Evolutionary conservation across 306 rosid species (phyloP), one percentile per base, ranked within the genome.

Genomic region (Fragaria ananassa): DNA sequence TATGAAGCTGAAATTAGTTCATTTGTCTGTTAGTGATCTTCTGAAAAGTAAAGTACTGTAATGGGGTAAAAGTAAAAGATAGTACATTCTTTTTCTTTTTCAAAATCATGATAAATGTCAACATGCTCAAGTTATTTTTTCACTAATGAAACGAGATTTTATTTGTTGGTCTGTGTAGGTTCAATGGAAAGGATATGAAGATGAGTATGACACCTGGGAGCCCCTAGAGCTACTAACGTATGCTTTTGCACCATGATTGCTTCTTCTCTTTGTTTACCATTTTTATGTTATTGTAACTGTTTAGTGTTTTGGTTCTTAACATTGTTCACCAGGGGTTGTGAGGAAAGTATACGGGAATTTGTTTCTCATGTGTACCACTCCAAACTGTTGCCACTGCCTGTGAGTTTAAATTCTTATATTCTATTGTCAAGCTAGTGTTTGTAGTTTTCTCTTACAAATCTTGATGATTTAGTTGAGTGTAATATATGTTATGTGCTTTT

Each of bases 171-270:
- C 7, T 39, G 23, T 39, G 4, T 37, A 93, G 98, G 90, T 93
- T 67, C 72, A 62, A 3, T 93, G 98, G 98, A 91, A 88, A 75
- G 96, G 96, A 6, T 91, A 93, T 74, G 96, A 74, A 12, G 13
- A 88, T 51, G 84, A 83, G 7, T 88, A 56, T 39, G 97, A 93
- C 68, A 64, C 94, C 1, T 93, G 97, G 98, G 98, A 93, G 81
- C 98, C 98, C 41, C 71, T 88, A 1, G 80, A 77, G 1, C 89
- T 88, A 47, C 72, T 93, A 23, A 84, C 88, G 98, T 91, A 63
- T 7, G n/a, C 17, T 8, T 4, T 80, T 68, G 56, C 1, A 12
- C 61, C 46, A 42, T 29, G 6, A 42, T 44, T 14, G 1, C 29
- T 11, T 14, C 4, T 47, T 58, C 19, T 50, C 23, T 35, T 2